phyloP scores from a whole-genome alignment of 208 protist species.

The Trypanosoma rangeli region DNA sequence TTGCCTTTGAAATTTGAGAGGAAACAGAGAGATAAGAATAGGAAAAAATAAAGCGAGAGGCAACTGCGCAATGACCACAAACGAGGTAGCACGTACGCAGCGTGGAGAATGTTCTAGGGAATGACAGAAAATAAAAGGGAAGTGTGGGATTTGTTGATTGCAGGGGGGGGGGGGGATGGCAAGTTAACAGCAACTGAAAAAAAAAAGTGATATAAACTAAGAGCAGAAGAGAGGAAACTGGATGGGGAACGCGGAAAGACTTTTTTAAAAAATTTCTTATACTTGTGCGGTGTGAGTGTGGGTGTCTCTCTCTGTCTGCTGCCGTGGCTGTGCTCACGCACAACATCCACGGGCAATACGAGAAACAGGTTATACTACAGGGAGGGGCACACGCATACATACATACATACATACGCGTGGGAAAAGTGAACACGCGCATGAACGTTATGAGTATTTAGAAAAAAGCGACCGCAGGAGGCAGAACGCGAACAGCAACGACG shows the following conservation, averaged over 20 bases:
- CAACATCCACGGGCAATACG: background rate
- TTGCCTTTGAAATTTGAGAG: background rate
- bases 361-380: background rate
- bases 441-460: too few species aligned
- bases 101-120: background rate
- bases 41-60: slow-evolving; percentile 1
- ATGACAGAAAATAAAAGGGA: background rate
- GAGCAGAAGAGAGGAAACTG: background rate
- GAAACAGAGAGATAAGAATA: background rate
- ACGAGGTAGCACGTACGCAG: background rate
- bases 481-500: too few species aligned
- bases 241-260: background rate
- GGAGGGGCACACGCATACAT: too few species aligned
- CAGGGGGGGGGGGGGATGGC: too few species aligned
- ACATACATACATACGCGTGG: too few species aligned
- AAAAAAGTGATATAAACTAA: background rate
- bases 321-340: background rate
- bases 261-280: slow-evolving; percentile 1
- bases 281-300: background rate
- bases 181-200: background rate
- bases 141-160: background rate
- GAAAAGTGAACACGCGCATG: too few species aligned
- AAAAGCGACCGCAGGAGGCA: too few species aligned
- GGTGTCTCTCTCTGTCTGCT: too few species aligned
- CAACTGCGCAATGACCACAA: background rate